Conservation (phyloP, 2,329 filamentous ascomycete genomes). For the Myriangium duriaei region DNA sequence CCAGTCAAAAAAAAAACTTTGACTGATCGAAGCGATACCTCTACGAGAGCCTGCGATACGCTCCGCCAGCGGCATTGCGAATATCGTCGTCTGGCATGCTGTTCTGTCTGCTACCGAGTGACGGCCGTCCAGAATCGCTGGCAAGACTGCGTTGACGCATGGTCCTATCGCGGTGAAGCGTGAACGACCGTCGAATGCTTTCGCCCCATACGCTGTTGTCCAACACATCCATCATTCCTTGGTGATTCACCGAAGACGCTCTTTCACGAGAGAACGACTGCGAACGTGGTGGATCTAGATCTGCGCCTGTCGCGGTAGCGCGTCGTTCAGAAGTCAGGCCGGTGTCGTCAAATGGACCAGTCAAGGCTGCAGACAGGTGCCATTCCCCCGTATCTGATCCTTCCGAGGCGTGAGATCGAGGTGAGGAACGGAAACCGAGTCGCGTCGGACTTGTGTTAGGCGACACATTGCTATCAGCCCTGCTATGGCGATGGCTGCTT, state of each 20-base stretch:
- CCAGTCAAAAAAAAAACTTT: too few relatives aligned
- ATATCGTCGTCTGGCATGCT: background rate
- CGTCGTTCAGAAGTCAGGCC: constrained; percentile 17
- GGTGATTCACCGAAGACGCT: constrained; percentile 57
- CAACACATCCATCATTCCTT: constrained; percentile 70
- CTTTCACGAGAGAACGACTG: constrained; percentile 36
- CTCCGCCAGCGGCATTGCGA: background rate
- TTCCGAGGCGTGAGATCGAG: constrained; percentile 7
- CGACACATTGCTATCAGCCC: background rate
- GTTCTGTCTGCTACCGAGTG: constrained; percentile 10
- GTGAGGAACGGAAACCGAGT: constrained; percentile 2
- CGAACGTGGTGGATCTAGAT: constrained; percentile 19
- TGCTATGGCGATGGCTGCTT: background rate
- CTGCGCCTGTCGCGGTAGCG: constrained; percentile 18
- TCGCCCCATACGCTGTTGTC: constrained; percentile 89
- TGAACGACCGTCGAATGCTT: constrained; percentile 80
- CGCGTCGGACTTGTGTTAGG: background rate
- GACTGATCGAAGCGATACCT: too few relatives aligned
- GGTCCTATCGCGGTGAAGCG: constrained; percentile 38
- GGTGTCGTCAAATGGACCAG: constrained; percentile 7
- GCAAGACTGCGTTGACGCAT: constrained; percentile 17
- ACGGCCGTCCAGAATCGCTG: constrained; percentile 11
- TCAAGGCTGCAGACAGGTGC: constrained; percentile 31
- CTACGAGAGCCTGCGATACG: background rate
- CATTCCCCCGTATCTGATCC: constrained; percentile 25